Conservation (phyloP, 179 eudicot species). For the Camellia oleifera region DNA sequence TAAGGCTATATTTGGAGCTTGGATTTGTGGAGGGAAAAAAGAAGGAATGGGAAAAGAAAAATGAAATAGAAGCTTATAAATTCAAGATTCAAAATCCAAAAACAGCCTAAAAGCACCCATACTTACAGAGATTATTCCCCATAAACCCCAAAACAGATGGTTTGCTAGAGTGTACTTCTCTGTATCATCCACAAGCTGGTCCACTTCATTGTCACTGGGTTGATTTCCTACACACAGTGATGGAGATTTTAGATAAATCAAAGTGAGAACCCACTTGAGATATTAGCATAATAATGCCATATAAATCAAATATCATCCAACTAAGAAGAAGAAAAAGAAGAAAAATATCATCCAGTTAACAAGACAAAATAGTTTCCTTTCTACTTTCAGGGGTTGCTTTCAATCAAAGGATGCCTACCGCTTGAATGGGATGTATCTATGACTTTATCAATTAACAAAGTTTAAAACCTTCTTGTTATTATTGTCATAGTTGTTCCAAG, state of each 20-base stretch:
- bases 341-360: background rate
- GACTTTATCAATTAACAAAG: too few relatives aligned
- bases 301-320: too few relatives aligned
- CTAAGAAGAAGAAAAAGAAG: too few relatives aligned
- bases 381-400: slow-evolving; percentile 8
- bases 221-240: slow-evolving; percentile 28
- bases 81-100: too few relatives aligned
- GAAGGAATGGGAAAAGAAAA: too few relatives aligned
- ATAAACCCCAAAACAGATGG: slow-evolving; percentile 87
- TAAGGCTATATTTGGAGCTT: too few relatives aligned
- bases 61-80: too few relatives aligned
- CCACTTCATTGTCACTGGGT: slow-evolving; percentile 46
- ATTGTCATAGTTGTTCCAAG: too few relatives aligned
- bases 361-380: background rate
- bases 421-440: too few relatives aligned
- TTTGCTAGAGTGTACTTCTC: slow-evolving; percentile 78
- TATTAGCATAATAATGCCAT: background rate
- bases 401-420: background rate
- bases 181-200: slow-evolving; percentile 55
- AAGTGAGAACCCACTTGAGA: background rate
- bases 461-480: too few relatives aligned
- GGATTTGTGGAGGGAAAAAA: too few relatives aligned
- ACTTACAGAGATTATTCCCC: slow-evolving; percentile 91
- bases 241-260: background rate
- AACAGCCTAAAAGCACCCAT: background rate